These are phyloP conservation scores for Pseudonitzschia multiseries DNA, from an alignment of 108 stramenopile genomes.

Conservation along the genomic window DNA sequence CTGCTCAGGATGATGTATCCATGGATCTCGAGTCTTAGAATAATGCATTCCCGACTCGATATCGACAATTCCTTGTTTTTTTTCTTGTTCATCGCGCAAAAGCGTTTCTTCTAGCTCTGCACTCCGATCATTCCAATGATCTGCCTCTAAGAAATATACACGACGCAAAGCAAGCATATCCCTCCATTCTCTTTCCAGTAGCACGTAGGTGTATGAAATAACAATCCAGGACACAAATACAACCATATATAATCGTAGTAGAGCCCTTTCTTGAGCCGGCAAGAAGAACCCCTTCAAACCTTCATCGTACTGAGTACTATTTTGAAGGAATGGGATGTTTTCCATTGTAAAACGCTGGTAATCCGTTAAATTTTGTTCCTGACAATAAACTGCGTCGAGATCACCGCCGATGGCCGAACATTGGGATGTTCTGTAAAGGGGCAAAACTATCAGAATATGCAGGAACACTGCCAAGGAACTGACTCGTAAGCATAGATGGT, in stretches of 20 bases:
- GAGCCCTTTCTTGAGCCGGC: constrained; percentile 29
- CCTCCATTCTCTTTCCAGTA: constrained; percentile 65
- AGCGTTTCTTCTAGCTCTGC: constrained; percentile 59
- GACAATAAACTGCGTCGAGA: constrained; percentile 4
- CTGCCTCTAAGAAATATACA: constrained; percentile 81
- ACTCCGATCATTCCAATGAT: constrained; percentile 69
- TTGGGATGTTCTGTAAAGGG: constrained; percentile 62
- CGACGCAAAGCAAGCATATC: constrained; percentile 73
- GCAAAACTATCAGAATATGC: constrained; percentile 62
- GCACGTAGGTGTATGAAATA: constrained; percentile 43
- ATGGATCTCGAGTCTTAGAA: constrained; percentile 56
- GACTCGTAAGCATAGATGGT: constrained; percentile 68
- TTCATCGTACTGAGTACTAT: background rate
- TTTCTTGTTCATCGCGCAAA: constrained; percentile 30
- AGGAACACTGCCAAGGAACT: constrained; percentile 52
- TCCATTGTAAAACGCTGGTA: constrained; percentile 76
- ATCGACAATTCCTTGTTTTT: constrained; percentile 27
- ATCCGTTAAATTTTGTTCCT: constrained; percentile 54
- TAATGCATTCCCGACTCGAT: constrained; percentile 7
- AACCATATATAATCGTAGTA: constrained; percentile 55
- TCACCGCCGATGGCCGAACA: constrained; percentile 26
- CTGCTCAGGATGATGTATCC: constrained; percentile 84
- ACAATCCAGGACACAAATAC: constrained; percentile 64
- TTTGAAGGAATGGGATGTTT: constrained; percentile 44
- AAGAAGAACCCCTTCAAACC: constrained; percentile 32